Percentiles rank a stretch among this genome's conserved stretches.
Conservation (phyloP, 2,329 filamentous ascomycete species). For the Neofusicoccum laricinum region DNA sequence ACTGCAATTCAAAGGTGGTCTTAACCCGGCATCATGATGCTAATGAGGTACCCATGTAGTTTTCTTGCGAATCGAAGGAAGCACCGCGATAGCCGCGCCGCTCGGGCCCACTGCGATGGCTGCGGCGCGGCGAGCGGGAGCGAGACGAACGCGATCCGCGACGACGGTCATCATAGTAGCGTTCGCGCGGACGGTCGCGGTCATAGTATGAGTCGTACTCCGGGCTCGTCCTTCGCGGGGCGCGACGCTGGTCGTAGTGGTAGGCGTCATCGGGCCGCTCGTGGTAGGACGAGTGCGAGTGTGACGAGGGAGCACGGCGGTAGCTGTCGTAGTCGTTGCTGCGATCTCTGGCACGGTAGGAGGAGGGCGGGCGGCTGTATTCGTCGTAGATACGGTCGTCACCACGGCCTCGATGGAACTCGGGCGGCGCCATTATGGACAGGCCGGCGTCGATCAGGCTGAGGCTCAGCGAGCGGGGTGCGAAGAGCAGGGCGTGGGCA, state of each 20-base stretch:
- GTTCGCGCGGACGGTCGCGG: conserved; percentile 4
- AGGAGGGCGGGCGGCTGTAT: background rate
- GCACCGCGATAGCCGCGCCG: conserved; percentile 7
- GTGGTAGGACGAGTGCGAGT: conserved; percentile 5
- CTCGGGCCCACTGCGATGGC: background rate
- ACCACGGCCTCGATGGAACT: background rate
- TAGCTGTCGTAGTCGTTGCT: conserved; percentile 8
- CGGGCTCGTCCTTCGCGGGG: background rate
- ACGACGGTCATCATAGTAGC: background rate
- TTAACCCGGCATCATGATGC: conserved; percentile 17
- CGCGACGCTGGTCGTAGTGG: conserved; percentile 1
- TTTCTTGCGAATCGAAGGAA: conserved; percentile 13
- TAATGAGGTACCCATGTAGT: conserved; percentile 16
- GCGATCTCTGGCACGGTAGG: conserved; percentile 1
- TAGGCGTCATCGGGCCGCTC: background rate
- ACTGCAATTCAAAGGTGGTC: conserved; percentile 6
- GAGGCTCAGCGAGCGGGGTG: background rate
- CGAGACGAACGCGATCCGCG: conserved; percentile 5
- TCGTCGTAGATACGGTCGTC: background rate
- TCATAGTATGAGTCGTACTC: conserved; percentile 8
- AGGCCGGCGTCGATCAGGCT: conserved; percentile 9
- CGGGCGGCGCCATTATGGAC: background rate
- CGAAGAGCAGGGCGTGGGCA: background rate
- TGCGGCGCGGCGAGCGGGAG: conserved; percentile 13
- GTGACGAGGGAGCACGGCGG: background rate